Conservation (phyloP, 805 yeast species). For the Wilhelminamyces savonicus region DNA sequence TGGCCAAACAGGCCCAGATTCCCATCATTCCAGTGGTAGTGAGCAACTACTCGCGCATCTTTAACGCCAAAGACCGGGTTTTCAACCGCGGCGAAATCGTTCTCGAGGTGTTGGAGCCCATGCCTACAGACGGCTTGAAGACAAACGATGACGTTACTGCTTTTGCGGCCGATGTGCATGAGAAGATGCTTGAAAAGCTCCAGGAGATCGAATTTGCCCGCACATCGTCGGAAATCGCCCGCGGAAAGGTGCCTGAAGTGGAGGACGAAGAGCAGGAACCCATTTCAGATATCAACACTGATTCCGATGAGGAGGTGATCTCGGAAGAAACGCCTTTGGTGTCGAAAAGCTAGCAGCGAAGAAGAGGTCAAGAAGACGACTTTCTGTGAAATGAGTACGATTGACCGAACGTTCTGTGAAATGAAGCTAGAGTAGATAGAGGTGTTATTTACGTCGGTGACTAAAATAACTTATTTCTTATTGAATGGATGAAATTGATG, state of each 20-base stretch:
- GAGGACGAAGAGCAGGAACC: not conserved
- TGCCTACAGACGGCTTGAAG: slow-evolving; percentile 57
- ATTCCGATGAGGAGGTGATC: slow-evolving; percentile 8
- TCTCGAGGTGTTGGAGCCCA: slow-evolving; percentile 77
- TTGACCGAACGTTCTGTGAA: too few relatives aligned
- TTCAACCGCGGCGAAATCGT: slow-evolving; percentile 74
- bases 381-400: too few relatives aligned
- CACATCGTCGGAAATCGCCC: slow-evolving; percentile 18
- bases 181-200: slow-evolving; percentile 45
- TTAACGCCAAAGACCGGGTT: slow-evolving; percentile 53
- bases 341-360: slow-evolving; percentile 3
- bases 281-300: slow-evolving; percentile 2
- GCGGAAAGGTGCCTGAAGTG: not conserved
- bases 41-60: slow-evolving; percentile 73
- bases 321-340: slow-evolving; percentile 19
- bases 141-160: slow-evolving; percentile 65
- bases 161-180: slow-evolving; percentile 51
- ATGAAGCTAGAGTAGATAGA: slow-evolving; percentile 7
- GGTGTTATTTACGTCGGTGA: not conserved
- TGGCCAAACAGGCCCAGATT: slow-evolving; percentile 87
- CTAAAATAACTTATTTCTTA: slow-evolving; percentile 1
- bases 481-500: not conserved
- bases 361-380: too few relatives aligned
- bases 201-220: slow-evolving; percentile 35
- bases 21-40: slow-evolving; percentile 88